phyloP scores from a whole-genome alignment of 164 flowering plant species.

The Macadamia tetraphylla region DNA sequence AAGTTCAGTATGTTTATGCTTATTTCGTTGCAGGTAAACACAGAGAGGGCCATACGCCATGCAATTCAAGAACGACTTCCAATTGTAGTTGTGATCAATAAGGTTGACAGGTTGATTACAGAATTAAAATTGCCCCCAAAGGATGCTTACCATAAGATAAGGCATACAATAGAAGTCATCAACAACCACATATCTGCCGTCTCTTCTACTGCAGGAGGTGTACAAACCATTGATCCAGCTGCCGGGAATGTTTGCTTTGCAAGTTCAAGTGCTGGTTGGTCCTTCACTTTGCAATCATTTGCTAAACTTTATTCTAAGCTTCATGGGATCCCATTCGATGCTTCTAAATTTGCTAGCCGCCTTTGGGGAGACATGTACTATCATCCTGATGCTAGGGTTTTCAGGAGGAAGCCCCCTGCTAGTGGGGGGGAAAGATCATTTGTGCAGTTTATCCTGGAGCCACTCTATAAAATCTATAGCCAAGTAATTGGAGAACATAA shows the following conservation, averaged over 20 bases:
- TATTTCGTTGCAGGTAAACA: conserved; percentile 61
- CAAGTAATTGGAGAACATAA: conserved; percentile 98
- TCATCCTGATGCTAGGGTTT: conserved; percentile 65
- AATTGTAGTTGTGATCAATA: conserved; percentile 91
- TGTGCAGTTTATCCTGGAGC: conserved; percentile 94
- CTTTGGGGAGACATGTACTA: conserved; percentile 96
- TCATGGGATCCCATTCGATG: conserved; percentile 89
- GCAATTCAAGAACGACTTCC: conserved; percentile 96
- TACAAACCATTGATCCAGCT: conserved; percentile 75
- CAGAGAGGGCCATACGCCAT: conserved; percentile 98
- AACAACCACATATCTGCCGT: conserved; percentile 78
- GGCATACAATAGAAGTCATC: conserved; percentile 83
- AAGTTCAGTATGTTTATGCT: background rate
- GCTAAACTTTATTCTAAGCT: conserved; percentile 91
- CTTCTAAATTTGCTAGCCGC: conserved; percentile 80
- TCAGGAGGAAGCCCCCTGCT: conserved; percentile 67
- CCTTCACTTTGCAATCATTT: conserved; percentile 92
- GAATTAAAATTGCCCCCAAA: conserved; percentile 95
- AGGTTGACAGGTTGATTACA: conserved; percentile 97
- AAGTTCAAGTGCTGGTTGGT: conserved; percentile 96
- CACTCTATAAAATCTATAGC: conserved; percentile 92
- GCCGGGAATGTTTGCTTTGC: conserved; percentile 99
- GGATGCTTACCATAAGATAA: conserved; percentile 89
- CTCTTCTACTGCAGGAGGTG: conserved; percentile 84
- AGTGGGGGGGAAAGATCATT: conserved; percentile 85